These are phyloP conservation scores for Jackrogersella minutella DNA, from an alignment of 495 filamentous ascomycete species.

Conservation along the genomic window DNA sequence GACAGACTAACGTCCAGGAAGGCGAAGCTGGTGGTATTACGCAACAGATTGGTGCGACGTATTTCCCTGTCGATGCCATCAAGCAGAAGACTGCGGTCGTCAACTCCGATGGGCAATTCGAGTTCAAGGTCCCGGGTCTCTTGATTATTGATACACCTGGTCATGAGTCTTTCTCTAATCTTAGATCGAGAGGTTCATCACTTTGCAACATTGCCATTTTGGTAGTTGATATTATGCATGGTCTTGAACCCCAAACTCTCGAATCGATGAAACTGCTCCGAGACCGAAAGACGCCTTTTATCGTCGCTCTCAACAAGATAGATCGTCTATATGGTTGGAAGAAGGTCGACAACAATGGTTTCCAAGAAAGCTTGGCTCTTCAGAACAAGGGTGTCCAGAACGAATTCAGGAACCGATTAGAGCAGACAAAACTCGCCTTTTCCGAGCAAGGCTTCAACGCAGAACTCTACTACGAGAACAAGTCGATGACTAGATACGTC, in stretches of 20 bases:
- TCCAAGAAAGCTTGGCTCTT: conserved; percentile 86
- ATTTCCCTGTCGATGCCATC: conserved; percentile 96
- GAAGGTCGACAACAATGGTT: conserved; percentile 97
- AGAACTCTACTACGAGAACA: conserved; percentile 96
- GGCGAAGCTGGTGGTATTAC: conserved; percentile 99
- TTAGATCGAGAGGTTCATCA: conserved; percentile 93
- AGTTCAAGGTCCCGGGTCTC: conserved; percentile 97
- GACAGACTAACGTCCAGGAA: conserved; percentile 98
- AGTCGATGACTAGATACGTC: conserved; percentile 91
- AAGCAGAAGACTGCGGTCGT: conserved; percentile 90
- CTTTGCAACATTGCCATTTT: conserved; percentile 99
- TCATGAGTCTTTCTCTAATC: conserved; percentile 99
- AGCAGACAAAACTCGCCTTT: conserved; percentile 92
- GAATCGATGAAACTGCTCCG: conserved; percentile 95
- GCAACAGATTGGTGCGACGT: conserved; percentile 99
- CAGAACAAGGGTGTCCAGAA: conserved; percentile 95
- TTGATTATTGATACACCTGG: conserved; percentile 98
- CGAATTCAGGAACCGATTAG: conserved; percentile 90
- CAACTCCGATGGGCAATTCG: conserved; percentile 87
- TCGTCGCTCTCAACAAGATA: conserved; percentile 99
- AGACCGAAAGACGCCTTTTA: conserved; percentile 96
- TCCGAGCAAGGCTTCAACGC: conserved; percentile 98
- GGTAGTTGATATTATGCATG: conserved; percentile 99
- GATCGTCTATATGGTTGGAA: conserved; percentile 99
- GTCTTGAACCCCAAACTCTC: conserved; percentile 95